These are phyloP conservation scores for Arthrobotrys megalospora DNA, from an alignment of 2,329 filamentous ascomycete species.

Conservation along the genomic window DNA sequence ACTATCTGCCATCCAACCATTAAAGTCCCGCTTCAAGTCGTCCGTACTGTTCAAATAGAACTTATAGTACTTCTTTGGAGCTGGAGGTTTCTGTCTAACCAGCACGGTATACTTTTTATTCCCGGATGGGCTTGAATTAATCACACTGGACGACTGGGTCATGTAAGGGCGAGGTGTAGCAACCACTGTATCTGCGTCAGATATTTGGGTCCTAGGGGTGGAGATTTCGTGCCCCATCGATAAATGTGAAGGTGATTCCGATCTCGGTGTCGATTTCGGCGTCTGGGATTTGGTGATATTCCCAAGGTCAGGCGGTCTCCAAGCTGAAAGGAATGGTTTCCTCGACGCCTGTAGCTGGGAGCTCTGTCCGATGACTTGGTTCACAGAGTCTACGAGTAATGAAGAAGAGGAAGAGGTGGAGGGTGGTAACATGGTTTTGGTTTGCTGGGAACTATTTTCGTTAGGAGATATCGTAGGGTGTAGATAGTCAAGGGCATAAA, in stretches of 20 bases:
- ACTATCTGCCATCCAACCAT: not conserved
- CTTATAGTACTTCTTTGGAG: not conserved
- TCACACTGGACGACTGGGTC: not conserved
- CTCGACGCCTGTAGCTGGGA: not conserved
- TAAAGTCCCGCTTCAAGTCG: not conserved
- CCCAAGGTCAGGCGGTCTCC: not conserved
- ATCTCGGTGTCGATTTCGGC: not conserved
- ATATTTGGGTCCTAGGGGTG: slow-evolving; percentile 16
- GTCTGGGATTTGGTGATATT: not conserved
- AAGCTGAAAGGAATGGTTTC: not conserved
- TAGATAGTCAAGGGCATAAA: not conserved
- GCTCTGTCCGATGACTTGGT: not conserved
- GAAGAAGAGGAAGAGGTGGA: not conserved
- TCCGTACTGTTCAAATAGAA: not conserved
- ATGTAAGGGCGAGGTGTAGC: not conserved
- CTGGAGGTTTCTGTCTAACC: not conserved
- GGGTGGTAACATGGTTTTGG: not conserved
- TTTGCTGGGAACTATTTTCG: not conserved
- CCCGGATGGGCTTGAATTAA: not conserved
- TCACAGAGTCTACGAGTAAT: not conserved
- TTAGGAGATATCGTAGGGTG: not conserved
- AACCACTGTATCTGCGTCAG: not conserved
- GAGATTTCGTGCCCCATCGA: not conserved
- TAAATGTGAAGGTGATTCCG: not conserved
- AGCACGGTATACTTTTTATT: not conserved